Base-by-base conservation (phyloP, 352 stramenopile species). In the Globisporangium acanthophoron region DNA sequence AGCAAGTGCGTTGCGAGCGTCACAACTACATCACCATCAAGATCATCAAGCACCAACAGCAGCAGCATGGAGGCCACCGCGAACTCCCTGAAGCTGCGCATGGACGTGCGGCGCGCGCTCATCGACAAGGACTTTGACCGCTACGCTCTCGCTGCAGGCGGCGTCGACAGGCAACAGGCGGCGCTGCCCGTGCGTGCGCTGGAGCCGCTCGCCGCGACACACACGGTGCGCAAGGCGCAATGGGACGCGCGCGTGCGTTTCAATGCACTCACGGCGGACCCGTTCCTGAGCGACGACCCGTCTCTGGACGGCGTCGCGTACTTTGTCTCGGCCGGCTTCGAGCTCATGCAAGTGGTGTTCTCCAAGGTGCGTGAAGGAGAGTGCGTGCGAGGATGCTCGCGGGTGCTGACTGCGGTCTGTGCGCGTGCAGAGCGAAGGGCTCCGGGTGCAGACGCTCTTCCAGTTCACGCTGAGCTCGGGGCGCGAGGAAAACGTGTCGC, bases 81-180 rank as follows among this genome's bases (percentile, higher is more conserved):
- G 20, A 49, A 18, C 60, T 52, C 45, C 56, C 56, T 52, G 29
- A 64, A 64, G 31, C 50, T n/a, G 24, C 54, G 55, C 31, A 90
- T 94, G 85, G 57, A 90, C 54, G 70, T 88, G 55, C 58, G 88
- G 52, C 76, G 73, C 58, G 61, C 71, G 51, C 69, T 88, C 47
- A 61, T 90, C n/a, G 82, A 92, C 67, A 79, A 83, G 54, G 67
- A 88, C 56, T 94, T 94, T 54, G 81, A 92, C 55, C 70, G 78
- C 55, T 92, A 94, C 64, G 78, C 82, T 54, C 66, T 94, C 44
- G 71, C 71, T 31, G 54, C 60, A 0, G 58, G 75, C 31, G 72
- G 65, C 7, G 27, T 82, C 40, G 49, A 66, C 3, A 74, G 73
- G 52, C 60, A 59, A n/a, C 50, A 67, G 3, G 54, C 49, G 18